Base-by-base conservation (phyloP, 768 basidiomycete genomes). In the Mycena filopes region DNA sequence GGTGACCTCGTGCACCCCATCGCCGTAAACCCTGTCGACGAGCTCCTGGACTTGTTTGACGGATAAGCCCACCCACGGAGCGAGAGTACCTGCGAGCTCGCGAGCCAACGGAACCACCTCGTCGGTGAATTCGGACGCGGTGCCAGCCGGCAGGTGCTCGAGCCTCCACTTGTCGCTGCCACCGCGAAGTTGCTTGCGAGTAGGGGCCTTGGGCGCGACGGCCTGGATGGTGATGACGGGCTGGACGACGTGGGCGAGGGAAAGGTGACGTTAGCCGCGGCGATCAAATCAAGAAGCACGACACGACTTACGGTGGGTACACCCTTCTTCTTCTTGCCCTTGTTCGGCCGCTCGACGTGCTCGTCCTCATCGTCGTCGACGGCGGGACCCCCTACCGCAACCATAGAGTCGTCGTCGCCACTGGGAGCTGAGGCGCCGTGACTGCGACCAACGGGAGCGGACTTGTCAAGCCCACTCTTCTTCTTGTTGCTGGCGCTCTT, bases 11-110 rank as follows among this genome's bases (percentile, higher is more conserved):
- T 51, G 29, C 16, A 16, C 15, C 11, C 31, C 46, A 5, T 12
- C 26, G 29, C 59, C 42, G 31, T 43, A 60, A 41, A 60, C 48
- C 13, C 15, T 42, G 59, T 60, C 59, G 48, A 53, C 29, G 15
- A 51, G 16, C n/a, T 2, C 41, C 21, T 60, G 59, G 21, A 43
- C 36, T 16, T 60, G 59, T 21, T 42, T 38, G 40, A 43, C n/a
- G 4, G 40, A 42, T 18, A 59, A 28, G 16, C 25, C 38, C 1
- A 1, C 26, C 57, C 57, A 59, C 11, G 57, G 57, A 9, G 18
- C 2, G 5, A 50, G 18, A 2, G 18, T 40, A 2, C 57, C 57
- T 9, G 28, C 36, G 11, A 28, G 57, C 21, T 59, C 48, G 57
- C 46, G 20, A 6, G 57, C 47, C 25, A 59, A 25, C 8, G 55